phyloP scores from a whole-genome alignment of 176 grass and related monocot genomes.

The Triticum monococcum region DNA sequence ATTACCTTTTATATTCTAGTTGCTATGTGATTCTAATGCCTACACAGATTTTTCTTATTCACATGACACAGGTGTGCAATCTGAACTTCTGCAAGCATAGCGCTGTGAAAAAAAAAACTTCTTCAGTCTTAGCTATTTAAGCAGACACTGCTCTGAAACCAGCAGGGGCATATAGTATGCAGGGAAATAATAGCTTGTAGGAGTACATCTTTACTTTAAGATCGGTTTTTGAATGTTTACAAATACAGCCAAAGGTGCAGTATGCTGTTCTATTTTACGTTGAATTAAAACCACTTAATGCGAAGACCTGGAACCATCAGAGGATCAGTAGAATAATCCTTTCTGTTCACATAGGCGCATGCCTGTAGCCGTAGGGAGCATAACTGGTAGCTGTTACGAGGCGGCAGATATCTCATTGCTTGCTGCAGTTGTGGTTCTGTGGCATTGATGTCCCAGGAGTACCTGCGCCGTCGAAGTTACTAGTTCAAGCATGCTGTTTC shows the following conservation, averaged over 20 bases:
- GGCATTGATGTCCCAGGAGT: background rate
- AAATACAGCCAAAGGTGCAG: background rate
- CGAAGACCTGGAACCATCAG: background rate
- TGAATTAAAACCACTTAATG: background rate
- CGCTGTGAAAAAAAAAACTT: too few species aligned
- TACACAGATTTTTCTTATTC: background rate
- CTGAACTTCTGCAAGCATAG: background rate
- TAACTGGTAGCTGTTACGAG: background rate
- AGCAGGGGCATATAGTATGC: background rate
- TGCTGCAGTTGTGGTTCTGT: background rate
- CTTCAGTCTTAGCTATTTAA: too few species aligned
- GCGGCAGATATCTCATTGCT: background rate
- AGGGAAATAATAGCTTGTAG: background rate
- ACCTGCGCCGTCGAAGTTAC: background rate
- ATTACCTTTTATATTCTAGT: background rate
- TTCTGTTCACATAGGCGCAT: background rate
- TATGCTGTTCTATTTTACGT: background rate
- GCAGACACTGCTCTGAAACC: background rate
- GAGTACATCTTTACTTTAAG: background rate
- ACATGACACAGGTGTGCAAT: background rate
- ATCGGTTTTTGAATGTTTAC: background rate
- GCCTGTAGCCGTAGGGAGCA: background rate
- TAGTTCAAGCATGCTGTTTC: background rate
- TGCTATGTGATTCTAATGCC: background rate
- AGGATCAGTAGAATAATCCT: background rate